A percentile compares a stretch with the other conserved stretches of the same genome.
phyloP scores from a whole-genome alignment of 164 flowering plant genomes.

The Chimonanthus salicifolius region DNA sequence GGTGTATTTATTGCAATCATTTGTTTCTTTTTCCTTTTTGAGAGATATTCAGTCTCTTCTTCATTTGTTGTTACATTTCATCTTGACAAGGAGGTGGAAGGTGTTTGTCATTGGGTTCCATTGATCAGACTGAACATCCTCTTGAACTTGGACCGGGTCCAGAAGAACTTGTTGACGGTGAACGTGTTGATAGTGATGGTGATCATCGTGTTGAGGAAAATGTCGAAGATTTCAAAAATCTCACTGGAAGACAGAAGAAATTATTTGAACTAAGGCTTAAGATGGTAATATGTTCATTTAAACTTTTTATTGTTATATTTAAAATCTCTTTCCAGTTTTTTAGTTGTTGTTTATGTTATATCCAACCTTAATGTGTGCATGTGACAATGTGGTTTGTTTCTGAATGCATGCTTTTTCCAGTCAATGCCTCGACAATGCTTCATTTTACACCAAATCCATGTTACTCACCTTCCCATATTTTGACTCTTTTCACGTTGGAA shows the following conservation, averaged over 20 bases:
- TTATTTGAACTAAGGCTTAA: constrained; percentile 76
- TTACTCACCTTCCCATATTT: no score
- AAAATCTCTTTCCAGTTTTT: no score
- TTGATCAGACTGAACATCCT: constrained; percentile 19
- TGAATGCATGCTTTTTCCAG: no score
- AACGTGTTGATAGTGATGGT: constrained; percentile 15
- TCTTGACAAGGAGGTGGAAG: not conserved
- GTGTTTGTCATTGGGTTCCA: constrained; percentile 1
- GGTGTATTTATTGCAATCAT: not conserved
- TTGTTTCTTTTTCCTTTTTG: not conserved
- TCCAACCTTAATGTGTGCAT: no score
- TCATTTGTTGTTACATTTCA: not conserved
- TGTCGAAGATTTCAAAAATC: constrained; percentile 35
- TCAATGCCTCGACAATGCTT: no score
- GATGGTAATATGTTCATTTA: constrained; percentile 44
- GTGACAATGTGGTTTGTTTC: no score
- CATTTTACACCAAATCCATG: no score
- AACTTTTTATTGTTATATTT: no score
- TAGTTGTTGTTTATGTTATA: no score
- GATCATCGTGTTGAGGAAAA: constrained; percentile 23
- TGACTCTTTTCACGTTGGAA: no score
- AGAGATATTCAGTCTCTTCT: not conserved
- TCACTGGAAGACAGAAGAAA: constrained; percentile 75
- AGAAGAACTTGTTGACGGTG: constrained; percentile 27
- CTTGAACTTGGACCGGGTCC: constrained; percentile 19